Evolutionary conservation across 768 basidiomycete species (phyloP).

Genomic region (Pluteus cervinus): DNA sequence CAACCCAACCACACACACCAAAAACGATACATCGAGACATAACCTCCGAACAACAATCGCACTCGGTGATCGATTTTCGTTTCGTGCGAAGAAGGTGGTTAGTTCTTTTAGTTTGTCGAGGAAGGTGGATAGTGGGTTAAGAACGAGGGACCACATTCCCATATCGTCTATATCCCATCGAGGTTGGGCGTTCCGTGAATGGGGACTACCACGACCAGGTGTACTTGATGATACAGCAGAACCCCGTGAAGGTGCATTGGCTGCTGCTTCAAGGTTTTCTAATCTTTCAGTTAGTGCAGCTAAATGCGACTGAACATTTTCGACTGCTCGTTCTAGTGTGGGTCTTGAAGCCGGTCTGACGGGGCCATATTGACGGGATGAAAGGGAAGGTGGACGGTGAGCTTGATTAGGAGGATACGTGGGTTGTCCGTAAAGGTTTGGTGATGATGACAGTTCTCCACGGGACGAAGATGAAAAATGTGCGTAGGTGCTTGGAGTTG

Average conservation of each 20-base stretch:
- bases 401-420: constrained; percentile 28
- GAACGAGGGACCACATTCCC: constrained; percentile 75
- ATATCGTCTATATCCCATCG: constrained; percentile 75
- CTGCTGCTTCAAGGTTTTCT: constrained; percentile 56
- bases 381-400: constrained; percentile 25
- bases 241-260: constrained; percentile 33
- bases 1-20: constrained; percentile 56
- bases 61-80: constrained; percentile 58
- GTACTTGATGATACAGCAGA: constrained; percentile 16
- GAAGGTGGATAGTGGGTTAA: constrained; percentile 56
- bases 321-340: constrained; percentile 68
- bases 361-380: constrained; percentile 29
- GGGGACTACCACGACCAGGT: constrained; percentile 36
- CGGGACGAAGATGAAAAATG: constrained; percentile 34
- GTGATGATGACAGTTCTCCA: constrained; percentile 29
- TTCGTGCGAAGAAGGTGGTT: constrained; percentile 50
- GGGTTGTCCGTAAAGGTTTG: constrained; percentile 28
- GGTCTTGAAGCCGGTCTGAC: constrained; percentile 41
- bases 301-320: constrained; percentile 75
- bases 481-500: constrained; percentile 28
- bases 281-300: constrained; percentile 79
- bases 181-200: constrained; percentile 23
- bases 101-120: constrained; percentile 43
- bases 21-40: constrained; percentile 73
- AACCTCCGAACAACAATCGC: constrained; percentile 66